Percentiles rank a stretch among this genome's conserved stretches.
Conservation (phyloP, 2,329 filamentous ascomycete genomes). For the Aspergillus sp. region DNA sequence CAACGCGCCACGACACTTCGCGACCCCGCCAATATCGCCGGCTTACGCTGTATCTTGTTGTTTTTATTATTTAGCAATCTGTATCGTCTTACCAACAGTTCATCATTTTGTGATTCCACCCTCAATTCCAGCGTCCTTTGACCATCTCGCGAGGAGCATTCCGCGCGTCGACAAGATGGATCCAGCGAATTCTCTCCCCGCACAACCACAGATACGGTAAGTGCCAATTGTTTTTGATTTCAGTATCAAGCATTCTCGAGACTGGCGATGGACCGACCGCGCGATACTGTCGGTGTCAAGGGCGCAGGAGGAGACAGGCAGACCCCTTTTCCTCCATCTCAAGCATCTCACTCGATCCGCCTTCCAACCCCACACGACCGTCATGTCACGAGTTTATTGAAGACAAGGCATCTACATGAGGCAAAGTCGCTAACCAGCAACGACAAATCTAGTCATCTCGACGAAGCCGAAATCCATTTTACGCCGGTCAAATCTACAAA, state of each 20-base stretch:
- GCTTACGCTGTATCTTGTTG: conserved; percentile 11
- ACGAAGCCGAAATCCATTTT: conserved; percentile 42
- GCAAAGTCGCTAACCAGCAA: neutral
- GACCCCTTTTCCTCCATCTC: conserved; percentile 10
- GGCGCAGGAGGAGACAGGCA: neutral
- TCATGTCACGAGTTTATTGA: neutral
- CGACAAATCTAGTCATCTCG: conserved; percentile 7
- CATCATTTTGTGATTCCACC: neutral
- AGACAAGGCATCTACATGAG: neutral
- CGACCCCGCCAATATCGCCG: neutral
- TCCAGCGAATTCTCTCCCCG: neutral
- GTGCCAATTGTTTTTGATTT: neutral
- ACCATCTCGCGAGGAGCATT: conserved; percentile 13
- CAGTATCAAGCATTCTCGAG: conserved; percentile 7
- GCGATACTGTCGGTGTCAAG: neutral
- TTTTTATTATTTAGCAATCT: conserved; percentile 5
- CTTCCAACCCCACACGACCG: neutral
- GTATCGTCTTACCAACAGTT: conserved; percentile 8
- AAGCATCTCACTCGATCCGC: neutral
- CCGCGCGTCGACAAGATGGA: conserved; percentile 16
- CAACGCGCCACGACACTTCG: conserved; percentile 1
- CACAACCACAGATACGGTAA: conserved; percentile 14
- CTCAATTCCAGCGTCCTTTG: conserved; percentile 1
- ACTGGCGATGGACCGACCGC: neutral
- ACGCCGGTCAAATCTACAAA: conserved; percentile 46